Evolutionary conservation across 176 grass and related monocot genomes (phyloP), one percentile per base, ranked within the genome.

Genomic region (Oryza rufipogon): DNA sequence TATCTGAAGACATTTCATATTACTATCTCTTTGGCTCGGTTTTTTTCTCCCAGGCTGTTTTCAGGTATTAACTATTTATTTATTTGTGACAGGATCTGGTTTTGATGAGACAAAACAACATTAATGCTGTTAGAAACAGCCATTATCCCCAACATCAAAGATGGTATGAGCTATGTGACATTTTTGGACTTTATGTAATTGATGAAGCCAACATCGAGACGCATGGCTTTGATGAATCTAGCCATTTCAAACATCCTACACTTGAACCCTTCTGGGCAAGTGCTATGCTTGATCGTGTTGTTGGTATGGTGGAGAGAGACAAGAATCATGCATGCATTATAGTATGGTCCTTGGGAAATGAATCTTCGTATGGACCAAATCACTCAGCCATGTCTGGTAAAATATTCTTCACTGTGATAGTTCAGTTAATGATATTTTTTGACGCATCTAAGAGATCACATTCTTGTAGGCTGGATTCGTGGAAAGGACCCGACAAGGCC

Each of bases 151-250:
- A 98, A 73, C 93, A 98, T 88, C 91, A 87, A 42, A 93, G 96
- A 79, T 95, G 91, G 92, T 98, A 98, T 64, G 96, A 98, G 67
- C 80, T 98, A 85, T 98, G 93, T 20, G 96, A 98, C 36, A 88
- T 95, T 65, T 98, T 98, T 85, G 96, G 91, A 32, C 46, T 98
- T 80, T 98, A 98, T 70, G 88, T 98, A 77, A 90, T 98, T 73
- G 96, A 98, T 85, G 96, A 98, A 87, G 91, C 93, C 73, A 98
- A 98, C 77, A 98, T 98, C 0, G 96, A 98, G 75, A 98, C 96
- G 52, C 96, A 95, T 87, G 96, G 96, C 51, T 98, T 98, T 86
- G 83, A 93, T 93, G 83, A 87, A 20, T 83, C 83, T 71, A 91
- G 74, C 64, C 76, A 76, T 75, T 98, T 98, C 87, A 98, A 95